phyloP scores from a whole-genome alignment of 2,329 filamentous ascomycete species.

The Pseudogymnoascus sp. region DNA sequence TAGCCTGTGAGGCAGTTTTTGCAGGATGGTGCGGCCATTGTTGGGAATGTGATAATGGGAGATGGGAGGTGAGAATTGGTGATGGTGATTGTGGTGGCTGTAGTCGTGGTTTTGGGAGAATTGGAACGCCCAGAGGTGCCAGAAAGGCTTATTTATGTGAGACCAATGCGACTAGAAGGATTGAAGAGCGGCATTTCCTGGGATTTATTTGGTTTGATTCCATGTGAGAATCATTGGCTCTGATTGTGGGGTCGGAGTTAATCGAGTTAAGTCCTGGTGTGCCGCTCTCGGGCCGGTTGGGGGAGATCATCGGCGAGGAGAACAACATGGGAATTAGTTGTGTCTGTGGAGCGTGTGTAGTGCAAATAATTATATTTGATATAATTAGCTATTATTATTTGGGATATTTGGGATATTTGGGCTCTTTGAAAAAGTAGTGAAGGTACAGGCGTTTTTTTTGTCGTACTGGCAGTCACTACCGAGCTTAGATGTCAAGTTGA shows the following conservation, averaged over 20 bases:
- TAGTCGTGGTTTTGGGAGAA: constrained; percentile 13
- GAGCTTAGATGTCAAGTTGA: not conserved
- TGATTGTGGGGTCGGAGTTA: not conserved
- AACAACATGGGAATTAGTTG: not conserved
- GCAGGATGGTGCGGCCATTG: constrained; percentile 8
- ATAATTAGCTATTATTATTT: not conserved
- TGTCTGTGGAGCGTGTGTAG: too few relatives aligned
- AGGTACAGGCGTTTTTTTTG: not conserved
- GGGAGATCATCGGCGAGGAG: not conserved
- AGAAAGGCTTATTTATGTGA: not conserved
- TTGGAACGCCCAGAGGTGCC: not conserved
- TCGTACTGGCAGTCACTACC: not conserved
- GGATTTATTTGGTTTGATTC: not conserved
- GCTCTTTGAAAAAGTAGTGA: not conserved
- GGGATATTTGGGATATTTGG: not conserved
- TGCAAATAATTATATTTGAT: too few relatives aligned
- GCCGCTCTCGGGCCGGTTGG: not conserved
- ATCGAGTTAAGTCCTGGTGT: not conserved
- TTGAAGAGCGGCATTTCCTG: not conserved
- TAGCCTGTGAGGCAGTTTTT: constrained; percentile 28
- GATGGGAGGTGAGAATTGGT: not conserved
- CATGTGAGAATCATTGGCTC: not conserved
- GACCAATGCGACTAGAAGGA: not conserved
- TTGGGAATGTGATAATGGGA: constrained; percentile 20
- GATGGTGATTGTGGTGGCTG: not conserved